Conservation (phyloP, 208 protist species). For the Trichomonas gallinae region DNA sequence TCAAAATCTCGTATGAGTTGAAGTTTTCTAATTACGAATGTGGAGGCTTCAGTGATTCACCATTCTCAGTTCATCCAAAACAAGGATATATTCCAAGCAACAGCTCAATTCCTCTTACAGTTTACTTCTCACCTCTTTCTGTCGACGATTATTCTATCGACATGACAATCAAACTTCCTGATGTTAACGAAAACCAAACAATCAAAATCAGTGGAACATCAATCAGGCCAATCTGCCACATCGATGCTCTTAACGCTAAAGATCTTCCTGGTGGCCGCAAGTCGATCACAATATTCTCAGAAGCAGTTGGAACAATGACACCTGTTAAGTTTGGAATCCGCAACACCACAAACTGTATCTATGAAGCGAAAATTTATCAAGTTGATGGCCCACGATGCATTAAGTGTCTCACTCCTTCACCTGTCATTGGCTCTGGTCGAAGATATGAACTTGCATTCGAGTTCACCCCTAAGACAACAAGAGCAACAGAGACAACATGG, state of each 20-base stretch:
- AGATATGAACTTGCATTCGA: not conserved
- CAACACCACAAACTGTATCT: not conserved
- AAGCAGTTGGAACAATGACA: not conserved
- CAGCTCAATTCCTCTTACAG: slow-evolving; percentile 42
- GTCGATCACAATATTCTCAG: not conserved
- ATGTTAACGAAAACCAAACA: not conserved
- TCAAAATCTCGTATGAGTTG: slow-evolving; percentile 41
- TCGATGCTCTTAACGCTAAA: not conserved
- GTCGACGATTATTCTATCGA: slow-evolving; percentile 42
- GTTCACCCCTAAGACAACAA: not conserved
- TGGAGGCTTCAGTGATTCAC: not conserved
- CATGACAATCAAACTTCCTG: not conserved
- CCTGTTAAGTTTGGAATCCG: not conserved
- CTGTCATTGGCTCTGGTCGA: not conserved
- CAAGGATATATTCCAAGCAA: slow-evolving; percentile 50
- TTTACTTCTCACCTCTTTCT: slow-evolving; percentile 62
- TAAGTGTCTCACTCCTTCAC: not conserved
- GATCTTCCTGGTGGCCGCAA: not conserved
- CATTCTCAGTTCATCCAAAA: slow-evolving; percentile 58
- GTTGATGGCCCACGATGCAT: not conserved
- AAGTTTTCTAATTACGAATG: not conserved
- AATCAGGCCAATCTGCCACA: not conserved
- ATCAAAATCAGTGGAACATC: not conserved
- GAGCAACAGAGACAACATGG: not conserved
- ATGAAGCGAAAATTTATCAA: not conserved